phyloP scores from a whole-genome alignment of 768 basidiomycete species.

The Leccinum variicolor region DNA sequence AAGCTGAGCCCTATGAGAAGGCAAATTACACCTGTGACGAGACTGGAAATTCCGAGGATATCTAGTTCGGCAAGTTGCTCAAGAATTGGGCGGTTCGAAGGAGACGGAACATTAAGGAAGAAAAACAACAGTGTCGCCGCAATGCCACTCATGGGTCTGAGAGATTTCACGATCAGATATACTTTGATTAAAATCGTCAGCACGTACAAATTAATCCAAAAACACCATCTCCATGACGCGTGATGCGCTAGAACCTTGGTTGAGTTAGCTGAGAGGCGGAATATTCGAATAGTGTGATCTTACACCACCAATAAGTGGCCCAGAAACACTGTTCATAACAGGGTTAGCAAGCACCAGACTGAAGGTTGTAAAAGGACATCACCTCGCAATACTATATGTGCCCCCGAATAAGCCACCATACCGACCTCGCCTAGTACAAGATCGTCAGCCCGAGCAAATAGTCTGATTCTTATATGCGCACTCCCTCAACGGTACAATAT shows the following conservation, averaged over 20 bases:
- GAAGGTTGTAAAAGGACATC: not conserved
- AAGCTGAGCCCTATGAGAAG: slow-evolving; percentile 70
- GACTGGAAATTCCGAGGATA: slow-evolving; percentile 59
- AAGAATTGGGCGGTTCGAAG: slow-evolving; percentile 51
- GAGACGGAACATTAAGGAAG: slow-evolving; percentile 75
- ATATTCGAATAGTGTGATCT: slow-evolving; percentile 22
- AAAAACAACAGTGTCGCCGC: slow-evolving; percentile 59
- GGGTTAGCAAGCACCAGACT: slow-evolving; percentile 29
- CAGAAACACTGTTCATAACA: slow-evolving; percentile 47
- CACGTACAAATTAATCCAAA: slow-evolving; percentile 33
- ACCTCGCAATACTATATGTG: not conserved
- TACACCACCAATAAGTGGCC: slow-evolving; percentile 82
- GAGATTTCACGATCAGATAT: not conserved
- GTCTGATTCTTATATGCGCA: slow-evolving; percentile 29
- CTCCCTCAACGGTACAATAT: slow-evolving; percentile 81
- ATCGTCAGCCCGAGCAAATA: not conserved
- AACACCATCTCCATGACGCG: slow-evolving; percentile 81
- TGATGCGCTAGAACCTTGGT: slow-evolving; percentile 65
- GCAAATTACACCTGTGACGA: slow-evolving; percentile 63
- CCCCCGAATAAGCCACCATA: not conserved
- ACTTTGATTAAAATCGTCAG: not conserved
- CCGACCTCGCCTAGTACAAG: not conserved
- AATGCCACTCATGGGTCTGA: slow-evolving; percentile 66
- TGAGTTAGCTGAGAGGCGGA: not conserved
- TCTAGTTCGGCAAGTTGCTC: slow-evolving; percentile 65